phyloP scores from a whole-genome alignment of 2,329 filamentous ascomycete genomes.

The Nothomitra cinnamomea region DNA sequence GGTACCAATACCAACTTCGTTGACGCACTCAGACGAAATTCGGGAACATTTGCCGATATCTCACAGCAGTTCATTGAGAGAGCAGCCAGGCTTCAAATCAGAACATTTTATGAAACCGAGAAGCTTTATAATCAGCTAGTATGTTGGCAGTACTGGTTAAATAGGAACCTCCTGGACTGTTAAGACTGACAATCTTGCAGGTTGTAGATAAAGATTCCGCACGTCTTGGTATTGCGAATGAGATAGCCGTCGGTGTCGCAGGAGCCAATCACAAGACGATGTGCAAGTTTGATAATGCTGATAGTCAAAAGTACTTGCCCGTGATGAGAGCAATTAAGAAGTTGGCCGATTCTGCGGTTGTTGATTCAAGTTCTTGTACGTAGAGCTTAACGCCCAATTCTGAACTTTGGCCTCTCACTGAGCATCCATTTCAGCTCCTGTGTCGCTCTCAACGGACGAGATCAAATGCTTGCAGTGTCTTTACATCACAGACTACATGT shows the following conservation, averaged over 20 bases:
- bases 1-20: conserved; percentile 51
- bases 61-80: conserved; percentile 26
- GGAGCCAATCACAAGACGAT: conserved; percentile 10
- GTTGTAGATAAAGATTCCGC: conserved; percentile 7
- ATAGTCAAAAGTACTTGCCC: conserved; percentile 3
- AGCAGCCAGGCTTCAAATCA: not conserved
- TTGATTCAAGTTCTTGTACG: too few species aligned
- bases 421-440: too few species aligned
- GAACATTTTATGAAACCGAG: conserved; percentile 8
- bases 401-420: too few species aligned
- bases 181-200: not conserved
- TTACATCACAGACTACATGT: not conserved
- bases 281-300: conserved; percentile 7
- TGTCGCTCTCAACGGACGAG: too few species aligned
- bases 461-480: too few species aligned
- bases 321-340: conserved; percentile 5
- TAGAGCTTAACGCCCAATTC: too few species aligned
- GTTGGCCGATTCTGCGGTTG: too few species aligned
- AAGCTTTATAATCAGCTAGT: not conserved
- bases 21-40: conserved; percentile 53
- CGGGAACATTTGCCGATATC: conserved; percentile 57
- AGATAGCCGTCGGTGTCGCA: conserved; percentile 7
- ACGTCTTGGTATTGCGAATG: conserved; percentile 4
- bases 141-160: not conserved
- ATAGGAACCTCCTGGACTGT: not conserved